Base-by-base conservation (phyloP, 2,329 filamentous ascomycete species). In the Plectosphaerella sp. region DNA sequence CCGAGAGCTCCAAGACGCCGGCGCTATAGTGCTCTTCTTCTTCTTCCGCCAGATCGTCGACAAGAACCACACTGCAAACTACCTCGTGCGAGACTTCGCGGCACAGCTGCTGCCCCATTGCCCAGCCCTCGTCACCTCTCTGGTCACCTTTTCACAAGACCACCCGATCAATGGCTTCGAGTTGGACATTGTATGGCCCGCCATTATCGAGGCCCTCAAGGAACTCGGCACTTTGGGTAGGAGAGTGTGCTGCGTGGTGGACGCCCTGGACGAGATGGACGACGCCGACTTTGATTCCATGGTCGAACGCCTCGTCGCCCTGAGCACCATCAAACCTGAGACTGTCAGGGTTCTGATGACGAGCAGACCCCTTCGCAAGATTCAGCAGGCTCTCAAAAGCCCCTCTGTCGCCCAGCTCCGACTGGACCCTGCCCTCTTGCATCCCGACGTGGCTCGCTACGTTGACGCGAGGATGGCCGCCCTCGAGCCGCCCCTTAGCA, bases 221-320 rank as follows among this genome's bases (percentile, higher is more conserved):
- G 16, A 43, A 18, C 15, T 16, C 37, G 41, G n/a, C n/a, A 20
- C 18, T n/a, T 12, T 5, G 9, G 41, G 41, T 9, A 3, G 16
- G 16, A 59, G 51, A 4, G 69, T 64, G 0, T 76, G 70, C 48
- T 71, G 67, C 35, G 62, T 78, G 2, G 63, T 64, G 0, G 74
- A 77, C 54, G 73, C 73, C 0, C 61, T 78, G 3, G 76, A 78
- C 53, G 75, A 78, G 58, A 76, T 78, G 67, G 69, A 74, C 41
- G 39, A 59, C n/a, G 67, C 61, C 0, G 59, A 43, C 18, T 43
- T 43, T 12, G 16, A 43, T 4, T 16, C 16, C 18, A 43, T 9
- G 4, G 16, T 20, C 18, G n/a, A 43, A 18, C 16, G 18, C 4
- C 41, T 43, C 41, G 41, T 43, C 18, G n/a, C 41, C n/a, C 16